Evolutionary conservation across 2,329 filamentous ascomycete genomes (phyloP), one percentile per base, ranked within the genome.

Genomic region (Penicillium sp.): DNA sequence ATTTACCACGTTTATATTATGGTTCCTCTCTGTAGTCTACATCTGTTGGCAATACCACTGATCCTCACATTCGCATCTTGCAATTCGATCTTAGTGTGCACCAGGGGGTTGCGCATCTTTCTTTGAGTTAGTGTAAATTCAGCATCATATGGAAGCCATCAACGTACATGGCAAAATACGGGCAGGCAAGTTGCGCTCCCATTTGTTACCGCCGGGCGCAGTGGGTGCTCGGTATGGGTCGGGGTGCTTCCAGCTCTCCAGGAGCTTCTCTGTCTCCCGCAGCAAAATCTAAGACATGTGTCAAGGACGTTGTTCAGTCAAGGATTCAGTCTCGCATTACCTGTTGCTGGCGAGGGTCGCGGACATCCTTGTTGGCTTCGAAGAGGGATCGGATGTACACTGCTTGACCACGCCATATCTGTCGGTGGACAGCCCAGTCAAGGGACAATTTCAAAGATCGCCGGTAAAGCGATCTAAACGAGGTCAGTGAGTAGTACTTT

Each of bases 171-270:
- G 86, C 50, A 95, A 77, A 60, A 86, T 84, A 29, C 86, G 90
- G 50, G 82, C 80, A 29, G 89, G 88, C 46, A 97, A 71, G 72
- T 99, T 99, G 70, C 93, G 82, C 75, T 97, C 93, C 73, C 87
- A 97, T 80, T 97, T 97, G 57, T 89, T 95, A 60, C 90, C 93
- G 80, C 93, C 93, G 10, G 93, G 93, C 33, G 93, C 92, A 35
- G 89, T 95, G 12, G 93, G 93, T 58, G 86, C 82, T 61, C 82
- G 78, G 70, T 95, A 97, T 28, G 93, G 91, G 70, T 99, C 93
- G 3, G 93, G 93, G 67, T 99, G 93, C 76, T 97, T 97, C 92
- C 92, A 99, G 72, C 86, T 88, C 65, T 93, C 83, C 55, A 99
- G 76, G 51, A 96, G 70, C 61, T 86, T 86, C 72, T 97, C 91